Evolutionary conservation across 371 early-diverging fungal genomes (phyloP), one percentile per base, ranked within the genome.

Genomic region (Apophysomyces sp.): DNA sequence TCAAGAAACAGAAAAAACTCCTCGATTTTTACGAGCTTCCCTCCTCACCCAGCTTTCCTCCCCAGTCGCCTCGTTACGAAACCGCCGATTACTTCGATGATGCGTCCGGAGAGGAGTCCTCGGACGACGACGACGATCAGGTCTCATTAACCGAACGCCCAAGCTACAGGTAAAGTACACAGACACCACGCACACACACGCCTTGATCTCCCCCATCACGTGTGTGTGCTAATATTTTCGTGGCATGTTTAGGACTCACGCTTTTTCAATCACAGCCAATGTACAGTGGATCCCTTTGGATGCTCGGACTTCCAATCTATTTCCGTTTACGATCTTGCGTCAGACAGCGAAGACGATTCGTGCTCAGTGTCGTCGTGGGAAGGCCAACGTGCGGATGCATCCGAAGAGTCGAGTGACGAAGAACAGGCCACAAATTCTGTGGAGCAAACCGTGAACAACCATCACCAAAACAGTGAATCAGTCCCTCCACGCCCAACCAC

Each of bases 21-120:
- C 49, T 44, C 21, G 49, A 44, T 21, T 21, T 26, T 21, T 44
- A 44, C 21, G 49, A 44, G 13, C 34, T 8, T 1, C 3, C 21
- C 6, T 0, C 49, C 0, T 44, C 49, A 21, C 21, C 49, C 9
- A 37, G 49, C 21, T 44, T 44, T 44, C 9, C 34, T 11, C 8
- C 21, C 21, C 4, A 21, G n/a, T 44, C 64, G 26, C 64, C 64
- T 4, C 55, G 51, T 7, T 64, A 63, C 27, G 64, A 63, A 6
- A 41, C 36, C n/a, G 24, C 56, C 24, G 61, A 63, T 13, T 61
- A 60, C 37, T 61, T 65, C 44, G 63, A 63, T 12, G 67, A 66
- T 56, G 67, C 61, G 5, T 66, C 68, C 7, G 56, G 56, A 15
- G 67, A 67, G 55, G 67, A 67, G 53, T 58, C 59, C 7, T 64